Evolutionary conservation across 2,329 filamentous ascomycete genomes (phyloP).

Genomic region (Diaporthe sp.): DNA sequence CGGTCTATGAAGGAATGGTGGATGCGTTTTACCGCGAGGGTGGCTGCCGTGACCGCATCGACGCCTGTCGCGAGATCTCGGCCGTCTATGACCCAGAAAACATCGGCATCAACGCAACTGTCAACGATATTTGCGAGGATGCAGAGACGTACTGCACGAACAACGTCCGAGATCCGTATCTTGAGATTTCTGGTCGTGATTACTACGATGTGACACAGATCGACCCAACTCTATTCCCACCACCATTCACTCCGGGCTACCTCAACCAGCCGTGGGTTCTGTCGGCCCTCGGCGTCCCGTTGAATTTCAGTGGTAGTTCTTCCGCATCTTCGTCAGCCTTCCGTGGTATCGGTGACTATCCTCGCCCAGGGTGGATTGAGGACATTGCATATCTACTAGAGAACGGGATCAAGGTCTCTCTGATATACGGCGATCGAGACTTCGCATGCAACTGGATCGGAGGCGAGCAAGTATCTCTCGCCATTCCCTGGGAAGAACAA

Average conservation of each 20-base stretch:
- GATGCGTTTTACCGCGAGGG: slow-evolving; percentile 19
- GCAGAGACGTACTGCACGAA: slow-evolving; percentile 43
- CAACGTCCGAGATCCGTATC: slow-evolving; percentile 34
- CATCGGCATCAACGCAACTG: slow-evolving; percentile 41
- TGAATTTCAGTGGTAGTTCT: slow-evolving; percentile 67
- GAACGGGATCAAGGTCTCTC: slow-evolving; percentile 65
- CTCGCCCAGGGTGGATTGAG: slow-evolving; percentile 51
- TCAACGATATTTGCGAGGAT: slow-evolving; percentile 40
- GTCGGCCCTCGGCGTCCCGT: slow-evolving; percentile 67
- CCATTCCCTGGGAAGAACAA: slow-evolving; percentile 72
- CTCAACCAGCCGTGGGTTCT: slow-evolving; percentile 66
- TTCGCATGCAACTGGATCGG: slow-evolving; percentile 66
- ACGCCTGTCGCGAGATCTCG: slow-evolving; percentile 38
- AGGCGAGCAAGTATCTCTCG: slow-evolving; percentile 61
- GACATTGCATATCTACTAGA: slow-evolving; percentile 65
- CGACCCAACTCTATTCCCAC: slow-evolving; percentile 62
- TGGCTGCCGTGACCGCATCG: slow-evolving; percentile 38
- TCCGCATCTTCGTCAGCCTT: slow-evolving; percentile 59
- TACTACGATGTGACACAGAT: slow-evolving; percentile 69
- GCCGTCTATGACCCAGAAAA: slow-evolving; percentile 40
- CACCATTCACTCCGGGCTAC: slow-evolving; percentile 65
- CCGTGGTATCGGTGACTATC: slow-evolving; percentile 46
- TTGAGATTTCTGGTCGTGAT: slow-evolving; percentile 50
- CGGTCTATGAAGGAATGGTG: slow-evolving; percentile 58
- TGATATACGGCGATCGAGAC: slow-evolving; percentile 70